A percentile compares a stretch with the other conserved stretches of the same genome.
phyloP scores from a whole-genome alignment of 257 asterid genomes.

The Marsdenia floribunda region DNA sequence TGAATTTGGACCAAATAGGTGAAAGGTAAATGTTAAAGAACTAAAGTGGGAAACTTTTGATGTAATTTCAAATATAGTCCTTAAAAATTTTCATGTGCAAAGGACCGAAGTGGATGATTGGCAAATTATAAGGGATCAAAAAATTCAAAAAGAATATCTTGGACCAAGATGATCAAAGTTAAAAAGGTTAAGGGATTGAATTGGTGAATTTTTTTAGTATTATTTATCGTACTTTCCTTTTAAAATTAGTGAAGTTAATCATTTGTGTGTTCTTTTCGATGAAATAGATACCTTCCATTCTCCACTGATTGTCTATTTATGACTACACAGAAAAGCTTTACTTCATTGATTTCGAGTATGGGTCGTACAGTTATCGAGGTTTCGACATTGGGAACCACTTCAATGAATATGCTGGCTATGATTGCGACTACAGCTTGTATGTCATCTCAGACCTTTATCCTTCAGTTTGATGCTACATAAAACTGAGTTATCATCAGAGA shows the following conservation, averaged over 20 bases:
- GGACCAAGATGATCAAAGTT: no score
- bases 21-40: no score
- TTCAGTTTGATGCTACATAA: slow-evolving; percentile 11
- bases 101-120: no score
- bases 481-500: slow-evolving; percentile 8
- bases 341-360: slow-evolving; percentile 96
- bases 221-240: neutral
- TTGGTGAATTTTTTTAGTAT: neutral
- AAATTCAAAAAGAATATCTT: no score
- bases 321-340: slow-evolving; percentile 66
- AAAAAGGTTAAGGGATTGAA: no score
- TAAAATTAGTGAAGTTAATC: neutral
- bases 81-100: no score
- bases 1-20: no score
- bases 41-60: no score
- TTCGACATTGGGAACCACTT: slow-evolving; percentile 99
- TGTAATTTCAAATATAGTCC: no score
- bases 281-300: slow-evolving; percentile 3
- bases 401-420: slow-evolving; percentile 97
- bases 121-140: no score
- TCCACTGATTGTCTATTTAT: slow-evolving; percentile 21
- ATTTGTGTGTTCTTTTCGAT: slow-evolving; percentile 6
- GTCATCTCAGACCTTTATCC: slow-evolving; percentile 19
- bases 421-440: slow-evolving; percentile 84
- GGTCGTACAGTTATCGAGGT: slow-evolving; percentile 89